phyloP scores from a whole-genome alignment of 169 alveolate species.

The Cryptosporidium parvum region DNA sequence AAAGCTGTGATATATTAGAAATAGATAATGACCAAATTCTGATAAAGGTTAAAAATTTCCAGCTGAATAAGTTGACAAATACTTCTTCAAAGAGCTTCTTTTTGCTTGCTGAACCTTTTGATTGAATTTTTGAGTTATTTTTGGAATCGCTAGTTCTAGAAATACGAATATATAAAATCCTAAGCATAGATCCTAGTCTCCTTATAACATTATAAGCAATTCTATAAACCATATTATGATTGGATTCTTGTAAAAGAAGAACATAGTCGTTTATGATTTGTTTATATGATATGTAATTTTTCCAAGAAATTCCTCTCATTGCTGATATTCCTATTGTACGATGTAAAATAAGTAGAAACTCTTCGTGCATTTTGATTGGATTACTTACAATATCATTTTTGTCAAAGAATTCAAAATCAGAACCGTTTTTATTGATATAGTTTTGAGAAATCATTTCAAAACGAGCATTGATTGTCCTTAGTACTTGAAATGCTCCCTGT shows the following conservation, averaged over 20 bases:
- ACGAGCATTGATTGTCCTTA: conserved; percentile 19
- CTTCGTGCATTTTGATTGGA: conserved; percentile 57
- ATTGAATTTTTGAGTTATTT: background rate
- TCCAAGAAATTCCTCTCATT: conserved; percentile 72
- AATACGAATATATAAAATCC: conserved; percentile 42
- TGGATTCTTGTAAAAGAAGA: conserved; percentile 9
- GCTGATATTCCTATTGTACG: conserved; percentile 65
- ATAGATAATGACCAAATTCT: conserved; percentile 54
- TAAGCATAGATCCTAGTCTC: conserved; percentile 36
- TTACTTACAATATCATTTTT: conserved; percentile 9
- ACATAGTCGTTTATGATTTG: conserved; percentile 38
- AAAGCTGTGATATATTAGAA: conserved; percentile 16
- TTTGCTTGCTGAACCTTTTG: background rate
- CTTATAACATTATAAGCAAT: conserved; percentile 51
- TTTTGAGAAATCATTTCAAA: background rate
- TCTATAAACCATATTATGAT: conserved; percentile 34
- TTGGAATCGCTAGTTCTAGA: conserved; percentile 7
- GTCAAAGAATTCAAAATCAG: conserved; percentile 3
- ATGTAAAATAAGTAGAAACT: conserved; percentile 46
- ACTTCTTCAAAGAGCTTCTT: conserved; percentile 47
- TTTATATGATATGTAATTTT: conserved; percentile 12
- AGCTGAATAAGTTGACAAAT: conserved; percentile 22
- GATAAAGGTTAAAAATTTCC: conserved; percentile 39
- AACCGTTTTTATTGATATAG: background rate
- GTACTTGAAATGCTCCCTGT: conserved; percentile 36